phyloP scores from a whole-genome alignment of 2,329 filamentous ascomycete species.

The Daldinia eschscholtzii region DNA sequence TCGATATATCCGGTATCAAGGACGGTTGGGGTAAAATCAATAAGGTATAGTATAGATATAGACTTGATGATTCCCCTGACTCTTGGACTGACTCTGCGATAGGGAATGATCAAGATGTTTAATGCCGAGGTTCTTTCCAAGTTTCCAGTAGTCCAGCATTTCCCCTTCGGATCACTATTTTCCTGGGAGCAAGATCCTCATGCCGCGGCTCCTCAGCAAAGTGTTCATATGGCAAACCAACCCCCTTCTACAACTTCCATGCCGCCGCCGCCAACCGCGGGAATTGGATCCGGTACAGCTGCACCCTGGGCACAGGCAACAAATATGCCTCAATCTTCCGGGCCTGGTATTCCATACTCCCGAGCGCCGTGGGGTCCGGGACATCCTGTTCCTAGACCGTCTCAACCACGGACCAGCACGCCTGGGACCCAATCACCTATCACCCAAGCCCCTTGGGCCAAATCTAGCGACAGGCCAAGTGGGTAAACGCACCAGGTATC shows the following conservation, averaged over 20 bases:
- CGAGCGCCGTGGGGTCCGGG: conserved; percentile 44
- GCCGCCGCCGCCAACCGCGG: conserved; percentile 44
- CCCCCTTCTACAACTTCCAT: conserved; percentile 55
- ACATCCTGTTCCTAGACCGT: conserved; percentile 43
- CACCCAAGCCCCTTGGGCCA: conserved; percentile 49
- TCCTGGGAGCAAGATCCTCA: conserved; percentile 78
- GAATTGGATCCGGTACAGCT: conserved; percentile 52
- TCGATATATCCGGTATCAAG: conserved; percentile 90
- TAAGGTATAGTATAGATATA: conserved; percentile 64
- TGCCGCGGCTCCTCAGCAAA: conserved; percentile 62
- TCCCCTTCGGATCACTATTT: conserved; percentile 84
- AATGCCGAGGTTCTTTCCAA: conserved; percentile 96
- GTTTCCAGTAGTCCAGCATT: conserved; percentile 99
- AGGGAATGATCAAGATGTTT: conserved; percentile 99
- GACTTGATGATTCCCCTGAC: neutral
- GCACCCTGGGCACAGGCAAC: conserved; percentile 61
- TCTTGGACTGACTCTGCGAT: conserved; percentile 24
- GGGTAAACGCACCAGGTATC: conserved; percentile 36
- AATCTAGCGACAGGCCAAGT: conserved; percentile 49
- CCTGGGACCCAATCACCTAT: conserved; percentile 31
- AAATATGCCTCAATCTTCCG: conserved; percentile 55
- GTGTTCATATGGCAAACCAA: conserved; percentile 70
- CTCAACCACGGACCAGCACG: conserved; percentile 38
- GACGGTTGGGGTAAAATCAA: conserved; percentile 99
- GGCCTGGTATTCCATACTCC: conserved; percentile 51